phyloP scores from a whole-genome alignment of 441 rosid genomes.

The Mallotus repandus region DNA sequence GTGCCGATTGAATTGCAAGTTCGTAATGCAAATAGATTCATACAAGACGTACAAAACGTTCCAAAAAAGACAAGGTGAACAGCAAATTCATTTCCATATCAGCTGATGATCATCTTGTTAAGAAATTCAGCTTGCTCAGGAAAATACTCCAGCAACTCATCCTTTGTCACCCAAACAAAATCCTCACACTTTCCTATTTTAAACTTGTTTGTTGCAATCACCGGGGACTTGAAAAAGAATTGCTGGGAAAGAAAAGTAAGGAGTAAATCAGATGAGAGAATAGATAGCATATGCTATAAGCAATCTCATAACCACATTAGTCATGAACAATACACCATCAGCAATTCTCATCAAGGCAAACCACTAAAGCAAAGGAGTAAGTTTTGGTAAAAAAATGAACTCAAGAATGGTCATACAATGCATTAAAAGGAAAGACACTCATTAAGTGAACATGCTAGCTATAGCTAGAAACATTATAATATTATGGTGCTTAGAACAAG shows the following conservation, averaged over 20 bases:
- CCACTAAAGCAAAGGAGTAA: background rate
- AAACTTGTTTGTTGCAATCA: slow-evolving; percentile 55
- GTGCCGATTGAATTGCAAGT: background rate
- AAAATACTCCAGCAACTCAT: slow-evolving; percentile 64
- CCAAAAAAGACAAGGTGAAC: background rate
- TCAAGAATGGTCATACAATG: background rate
- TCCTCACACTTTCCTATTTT: slow-evolving; percentile 63
- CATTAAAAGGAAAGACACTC: background rate
- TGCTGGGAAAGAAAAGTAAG: slow-evolving; percentile 35
- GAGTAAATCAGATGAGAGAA: background rate
- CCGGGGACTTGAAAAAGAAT: slow-evolving; percentile 91
- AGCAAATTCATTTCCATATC: slow-evolving; percentile 22
- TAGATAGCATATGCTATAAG: background rate
- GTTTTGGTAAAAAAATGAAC: background rate
- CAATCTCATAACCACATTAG: background rate
- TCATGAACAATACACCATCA: background rate
- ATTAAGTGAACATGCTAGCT: background rate
- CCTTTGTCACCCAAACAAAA: slow-evolving; percentile 82
- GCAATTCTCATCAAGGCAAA: background rate
- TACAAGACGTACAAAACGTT: slow-evolving; percentile 7
- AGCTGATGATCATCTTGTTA: slow-evolving; percentile 86
- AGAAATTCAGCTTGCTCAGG: slow-evolving; percentile 71
- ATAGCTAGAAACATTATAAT: background rate
- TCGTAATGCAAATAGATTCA: slow-evolving; percentile 11
- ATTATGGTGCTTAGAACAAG: background rate